Conservation (phyloP, 805 yeast genomes). For the Monosporozyma yasuniensis region DNA sequence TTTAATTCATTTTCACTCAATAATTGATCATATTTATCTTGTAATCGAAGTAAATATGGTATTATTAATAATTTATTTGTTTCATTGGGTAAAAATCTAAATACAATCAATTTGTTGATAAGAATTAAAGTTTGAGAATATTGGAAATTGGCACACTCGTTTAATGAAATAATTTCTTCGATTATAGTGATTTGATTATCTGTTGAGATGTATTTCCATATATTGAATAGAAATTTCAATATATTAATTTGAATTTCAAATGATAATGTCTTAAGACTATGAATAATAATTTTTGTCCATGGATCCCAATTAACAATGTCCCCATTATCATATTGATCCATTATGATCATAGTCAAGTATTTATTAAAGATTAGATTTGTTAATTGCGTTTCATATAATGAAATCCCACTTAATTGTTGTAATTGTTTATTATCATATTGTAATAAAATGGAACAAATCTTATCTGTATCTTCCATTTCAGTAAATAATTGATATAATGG, state of each 20-base stretch:
- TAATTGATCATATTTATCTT: neutral
- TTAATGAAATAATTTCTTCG: neutral
- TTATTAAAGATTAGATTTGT: conserved; percentile 25
- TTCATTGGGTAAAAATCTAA: neutral
- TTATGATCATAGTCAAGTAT: conserved; percentile 16
- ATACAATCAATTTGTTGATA: neutral
- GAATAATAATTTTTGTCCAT: conserved; percentile 21
- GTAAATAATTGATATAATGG: neutral
- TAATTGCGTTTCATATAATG: conserved; percentile 22
- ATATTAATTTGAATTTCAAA: conserved; percentile 20
- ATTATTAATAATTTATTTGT: neutral
- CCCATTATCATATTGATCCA: conserved; percentile 12
- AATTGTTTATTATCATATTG: conserved; percentile 21
- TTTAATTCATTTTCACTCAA: neutral
- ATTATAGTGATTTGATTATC: conserved; percentile 2
- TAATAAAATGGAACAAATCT: conserved; percentile 5
- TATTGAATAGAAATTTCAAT: conserved; percentile 21
- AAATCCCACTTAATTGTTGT: conserved; percentile 12
- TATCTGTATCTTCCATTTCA: neutral
- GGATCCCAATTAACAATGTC: conserved; percentile 19
- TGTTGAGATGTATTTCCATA: conserved; percentile 21
- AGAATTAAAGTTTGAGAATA: neutral
- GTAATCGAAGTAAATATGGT: neutral
- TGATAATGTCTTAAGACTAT: conserved; percentile 21
- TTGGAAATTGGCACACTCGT: neutral